These are phyloP conservation scores for Endotrypanum monterogeii DNA, from an alignment of 208 protist genomes.

Conservation along the genomic window DNA sequence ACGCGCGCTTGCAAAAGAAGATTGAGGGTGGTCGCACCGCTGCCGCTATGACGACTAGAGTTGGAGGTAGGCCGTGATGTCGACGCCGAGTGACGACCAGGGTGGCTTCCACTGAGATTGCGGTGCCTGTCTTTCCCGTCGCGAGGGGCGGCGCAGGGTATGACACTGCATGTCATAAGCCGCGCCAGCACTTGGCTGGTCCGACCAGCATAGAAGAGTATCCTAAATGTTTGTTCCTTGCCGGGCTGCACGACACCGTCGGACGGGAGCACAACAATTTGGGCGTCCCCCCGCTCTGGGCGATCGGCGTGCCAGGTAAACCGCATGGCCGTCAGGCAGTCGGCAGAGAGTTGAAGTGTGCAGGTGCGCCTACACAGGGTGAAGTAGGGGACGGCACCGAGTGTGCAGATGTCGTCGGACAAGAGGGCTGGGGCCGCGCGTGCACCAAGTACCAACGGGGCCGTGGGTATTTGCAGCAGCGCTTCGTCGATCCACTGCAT, in stretches of 20 bases:
- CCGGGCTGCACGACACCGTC: constrained; percentile 64
- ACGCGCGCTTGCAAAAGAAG: constrained; percentile 81
- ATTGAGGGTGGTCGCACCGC: constrained; percentile 37
- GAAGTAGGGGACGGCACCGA: constrained; percentile 81
- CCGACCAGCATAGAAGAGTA: constrained; percentile 79
- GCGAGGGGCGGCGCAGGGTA: constrained; percentile 36
- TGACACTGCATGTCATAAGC: constrained; percentile 57
- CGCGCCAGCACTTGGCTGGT: constrained; percentile 78
- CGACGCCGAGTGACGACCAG: not conserved
- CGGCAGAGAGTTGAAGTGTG: constrained; percentile 40
- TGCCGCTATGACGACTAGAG: not conserved
- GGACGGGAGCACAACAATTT: constrained; percentile 43
- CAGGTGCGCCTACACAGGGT: constrained; percentile 77
- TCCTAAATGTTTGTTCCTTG: constrained; percentile 35
- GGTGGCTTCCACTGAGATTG: constrained; percentile 4
- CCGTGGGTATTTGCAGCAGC: constrained; percentile 58
- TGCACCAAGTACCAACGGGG: constrained; percentile 30
- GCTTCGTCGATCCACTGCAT: constrained; percentile 39
- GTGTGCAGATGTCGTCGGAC: constrained; percentile 66
- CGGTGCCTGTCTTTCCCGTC: constrained; percentile 11
- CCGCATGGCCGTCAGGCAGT: constrained; percentile 13
- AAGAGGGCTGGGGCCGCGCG: constrained; percentile 45
- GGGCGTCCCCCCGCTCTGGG: constrained; percentile 59
- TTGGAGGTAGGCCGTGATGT: not conserved
- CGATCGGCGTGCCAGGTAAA: constrained; percentile 33